These are phyloP conservation scores for Helichrysum umbraculigerum DNA, from an alignment of 129 eudicot genomes.

Conservation along the genomic window DNA sequence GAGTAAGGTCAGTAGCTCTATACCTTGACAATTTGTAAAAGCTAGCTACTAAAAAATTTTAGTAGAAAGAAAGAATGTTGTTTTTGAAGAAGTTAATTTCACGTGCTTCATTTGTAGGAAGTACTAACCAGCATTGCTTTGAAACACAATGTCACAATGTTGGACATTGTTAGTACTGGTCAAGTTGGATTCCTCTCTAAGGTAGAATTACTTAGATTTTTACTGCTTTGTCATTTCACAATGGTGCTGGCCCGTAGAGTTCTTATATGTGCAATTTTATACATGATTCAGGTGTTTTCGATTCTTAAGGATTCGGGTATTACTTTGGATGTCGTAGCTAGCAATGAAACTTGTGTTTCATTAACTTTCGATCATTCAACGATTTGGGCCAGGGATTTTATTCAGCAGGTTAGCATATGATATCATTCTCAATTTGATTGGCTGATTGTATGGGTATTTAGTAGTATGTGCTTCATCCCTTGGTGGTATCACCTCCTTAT, in stretches of 20 bases:
- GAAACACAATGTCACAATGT: constrained; percentile 83
- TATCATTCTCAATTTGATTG: constrained; percentile 13
- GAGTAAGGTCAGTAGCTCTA: constrained; percentile 54
- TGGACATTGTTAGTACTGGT: constrained; percentile 88
- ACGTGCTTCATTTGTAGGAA: constrained; percentile 40
- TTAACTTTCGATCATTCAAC: constrained; percentile 76
- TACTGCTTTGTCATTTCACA: not conserved
- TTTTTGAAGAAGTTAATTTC: not conserved
- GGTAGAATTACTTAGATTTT: constrained; percentile 30
- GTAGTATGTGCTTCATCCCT: not conserved
- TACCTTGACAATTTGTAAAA: not conserved
- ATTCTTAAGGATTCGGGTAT: constrained; percentile 75
- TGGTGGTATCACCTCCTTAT: not conserved
- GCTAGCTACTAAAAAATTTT: not conserved
- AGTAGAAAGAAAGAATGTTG: not conserved
- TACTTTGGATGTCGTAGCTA: constrained; percentile 85
- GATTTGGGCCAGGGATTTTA: constrained; percentile 78
- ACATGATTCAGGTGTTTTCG: constrained; percentile 60
- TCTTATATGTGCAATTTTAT: not conserved
- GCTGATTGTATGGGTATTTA: not conserved
- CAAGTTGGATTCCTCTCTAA: constrained; percentile 86
- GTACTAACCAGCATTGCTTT: constrained; percentile 80
- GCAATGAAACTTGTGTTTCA: constrained; percentile 83
- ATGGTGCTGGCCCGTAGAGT: not conserved
- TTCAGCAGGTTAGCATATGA: constrained; percentile 85